phyloP scores from a whole-genome alignment of 441 rosid genomes.

The Viola pubescens region DNA sequence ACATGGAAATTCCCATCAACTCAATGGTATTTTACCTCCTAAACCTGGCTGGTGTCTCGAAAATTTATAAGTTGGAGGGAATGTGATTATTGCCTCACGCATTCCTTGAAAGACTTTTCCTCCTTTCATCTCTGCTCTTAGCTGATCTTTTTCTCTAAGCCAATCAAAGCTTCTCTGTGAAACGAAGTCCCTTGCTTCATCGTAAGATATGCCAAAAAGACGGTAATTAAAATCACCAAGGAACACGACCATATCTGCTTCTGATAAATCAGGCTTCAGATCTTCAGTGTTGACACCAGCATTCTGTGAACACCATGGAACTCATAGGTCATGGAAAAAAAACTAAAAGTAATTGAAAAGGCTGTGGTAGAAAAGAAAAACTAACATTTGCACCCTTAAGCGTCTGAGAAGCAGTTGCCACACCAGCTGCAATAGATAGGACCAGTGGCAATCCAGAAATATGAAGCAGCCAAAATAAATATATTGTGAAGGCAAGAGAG shows the following conservation, averaged over 20 bases:
- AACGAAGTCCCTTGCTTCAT: constrained; percentile 98
- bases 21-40: constrained; percentile 50
- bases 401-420: constrained; percentile 49
- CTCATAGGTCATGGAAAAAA: constrained; percentile 5
- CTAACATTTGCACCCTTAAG: constrained; percentile 62
- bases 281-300: constrained; percentile 49
- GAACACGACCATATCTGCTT: constrained; percentile 97
- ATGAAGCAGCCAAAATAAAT: constrained; percentile 56
- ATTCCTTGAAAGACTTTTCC: constrained; percentile 99
- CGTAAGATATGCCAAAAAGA: constrained; percentile 95
- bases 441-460: constrained; percentile 50
- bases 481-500: constrained; percentile 49
- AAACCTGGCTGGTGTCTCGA: constrained; percentile 81
- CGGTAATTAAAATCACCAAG: constrained; percentile 95
- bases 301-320: constrained; percentile 39
- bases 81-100: constrained; percentile 88
- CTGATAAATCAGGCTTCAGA: constrained; percentile 68
- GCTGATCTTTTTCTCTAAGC: constrained; percentile 99
- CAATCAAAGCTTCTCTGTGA: constrained; percentile 99
- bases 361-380: background rate
- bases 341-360: no score
- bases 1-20: background rate
- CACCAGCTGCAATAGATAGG: constrained; percentile 83
- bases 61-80: constrained; percentile 98
- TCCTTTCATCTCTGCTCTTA: constrained; percentile 90